Evolutionary conservation across 208 protist species (phyloP).

Genomic region (Willaertia magna): DNA sequence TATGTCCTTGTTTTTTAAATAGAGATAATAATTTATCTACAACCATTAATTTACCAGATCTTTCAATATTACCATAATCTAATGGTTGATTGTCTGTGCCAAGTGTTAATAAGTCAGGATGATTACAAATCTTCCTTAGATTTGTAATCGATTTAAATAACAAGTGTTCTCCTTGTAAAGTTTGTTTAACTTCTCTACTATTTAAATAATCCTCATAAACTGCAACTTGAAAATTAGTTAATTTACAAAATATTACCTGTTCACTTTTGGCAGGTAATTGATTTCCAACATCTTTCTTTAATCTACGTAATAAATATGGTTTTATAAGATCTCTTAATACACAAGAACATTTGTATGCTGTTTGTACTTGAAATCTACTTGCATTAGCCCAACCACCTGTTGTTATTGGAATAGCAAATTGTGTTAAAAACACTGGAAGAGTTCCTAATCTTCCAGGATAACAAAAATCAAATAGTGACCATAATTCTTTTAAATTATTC

Average conservation of each 20-base stretch:
- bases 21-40: slow-evolving; percentile 68
- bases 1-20: slow-evolving; percentile 74
- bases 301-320: slow-evolving; percentile 83
- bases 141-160: not conserved
- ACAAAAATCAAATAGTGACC: slow-evolving; percentile 98
- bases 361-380: slow-evolving; percentile 57
- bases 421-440: slow-evolving; percentile 49
- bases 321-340: slow-evolving; percentile 74
- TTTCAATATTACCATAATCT: slow-evolving; percentile 14
- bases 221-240: slow-evolving; percentile 74
- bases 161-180: slow-evolving; percentile 31
- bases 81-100: not conserved
- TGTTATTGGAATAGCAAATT: slow-evolving; percentile 62
- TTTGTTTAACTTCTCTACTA: slow-evolving; percentile 44
- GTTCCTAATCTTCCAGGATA: slow-evolving; percentile 83
- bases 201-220: slow-evolving; percentile 72
- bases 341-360: slow-evolving; percentile 80
- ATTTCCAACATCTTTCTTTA: slow-evolving; percentile 81
- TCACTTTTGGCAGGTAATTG: slow-evolving; percentile 84
- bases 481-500: slow-evolving; percentile 96
- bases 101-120: slow-evolving; percentile 50
- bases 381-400: slow-evolving; percentile 77
- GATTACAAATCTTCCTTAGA: slow-evolving; percentile 42
- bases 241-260: slow-evolving; percentile 83
- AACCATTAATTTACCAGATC: slow-evolving; percentile 79